Conservation (phyloP, 164 flowering plant genomes). For the Hamamelis virginiana region DNA sequence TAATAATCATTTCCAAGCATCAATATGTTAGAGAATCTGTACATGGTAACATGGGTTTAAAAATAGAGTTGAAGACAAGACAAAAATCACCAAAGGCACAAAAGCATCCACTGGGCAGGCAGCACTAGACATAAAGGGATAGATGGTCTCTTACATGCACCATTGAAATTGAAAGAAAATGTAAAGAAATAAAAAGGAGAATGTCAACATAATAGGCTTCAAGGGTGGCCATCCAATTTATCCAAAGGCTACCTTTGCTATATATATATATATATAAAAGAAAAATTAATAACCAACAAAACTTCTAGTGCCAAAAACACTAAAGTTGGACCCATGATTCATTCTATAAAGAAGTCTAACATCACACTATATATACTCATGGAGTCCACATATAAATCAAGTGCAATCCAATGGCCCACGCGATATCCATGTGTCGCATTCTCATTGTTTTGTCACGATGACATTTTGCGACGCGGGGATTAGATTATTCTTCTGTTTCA, state of each 20-base stretch:
- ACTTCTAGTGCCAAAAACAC: background rate
- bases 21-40: background rate
- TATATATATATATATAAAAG: conserved; percentile 3
- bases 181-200: background rate
- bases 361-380: conserved; percentile 9
- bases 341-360: too few relatives aligned
- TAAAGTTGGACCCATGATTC: background rate
- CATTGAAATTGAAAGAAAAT: conserved; percentile 14
- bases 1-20: too few relatives aligned
- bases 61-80: conserved; percentile 1
- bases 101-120: conserved; percentile 7
- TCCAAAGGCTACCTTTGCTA: conserved; percentile 14
- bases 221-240: conserved; percentile 22
- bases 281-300: background rate
- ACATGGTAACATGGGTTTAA: background rate
- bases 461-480: background rate
- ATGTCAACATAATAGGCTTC: conserved; percentile 29
- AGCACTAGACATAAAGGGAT: conserved; percentile 25
- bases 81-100: conserved; percentile 7
- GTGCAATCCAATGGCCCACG: conserved; percentile 4
- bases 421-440: background rate
- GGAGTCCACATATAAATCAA: background rate
- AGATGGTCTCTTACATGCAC: conserved; percentile 21
- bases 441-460: background rate
- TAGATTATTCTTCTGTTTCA: background rate